These are phyloP conservation scores for Coemansia sp. DNA, from an alignment of 192 early-diverging fungal species.

Conservation along the genomic window DNA sequence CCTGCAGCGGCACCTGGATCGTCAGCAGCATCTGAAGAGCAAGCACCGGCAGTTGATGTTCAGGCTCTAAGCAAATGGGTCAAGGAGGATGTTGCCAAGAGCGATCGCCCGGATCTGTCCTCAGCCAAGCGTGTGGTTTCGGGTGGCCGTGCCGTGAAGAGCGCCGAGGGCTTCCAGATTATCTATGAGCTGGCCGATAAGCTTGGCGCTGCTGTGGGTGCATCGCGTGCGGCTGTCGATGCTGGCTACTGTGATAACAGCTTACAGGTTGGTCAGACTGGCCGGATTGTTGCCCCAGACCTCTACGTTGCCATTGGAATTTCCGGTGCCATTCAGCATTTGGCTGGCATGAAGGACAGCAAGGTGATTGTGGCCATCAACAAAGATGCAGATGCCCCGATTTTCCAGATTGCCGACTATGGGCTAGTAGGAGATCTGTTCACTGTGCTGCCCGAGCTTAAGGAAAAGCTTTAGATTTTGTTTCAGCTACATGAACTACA, in stretches of 20 bases:
- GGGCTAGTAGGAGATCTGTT: slow-evolving; percentile 95
- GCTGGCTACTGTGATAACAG: slow-evolving; percentile 95
- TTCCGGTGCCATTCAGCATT: slow-evolving; percentile 94
- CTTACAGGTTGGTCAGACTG: slow-evolving; percentile 97
- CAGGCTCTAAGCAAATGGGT: slow-evolving; percentile 71
- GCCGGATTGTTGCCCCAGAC: slow-evolving; percentile 95
- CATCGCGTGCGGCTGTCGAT: slow-evolving; percentile 96
- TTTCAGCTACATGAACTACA: too few species aligned
- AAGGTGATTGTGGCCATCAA: slow-evolving; percentile 99
- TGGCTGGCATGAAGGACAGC: slow-evolving; percentile 99
- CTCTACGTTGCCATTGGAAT: slow-evolving; percentile 95
- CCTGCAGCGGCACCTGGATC: slow-evolving; percentile 60
- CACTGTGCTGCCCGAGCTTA: slow-evolving; percentile 87
- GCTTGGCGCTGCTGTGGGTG: slow-evolving; percentile 91
- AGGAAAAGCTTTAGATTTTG: slow-evolving; percentile 68
- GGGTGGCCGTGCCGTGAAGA: slow-evolving; percentile 97
- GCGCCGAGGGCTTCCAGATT: slow-evolving; percentile 85
- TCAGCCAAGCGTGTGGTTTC: slow-evolving; percentile 85
- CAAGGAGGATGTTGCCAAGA: slow-evolving; percentile 86
- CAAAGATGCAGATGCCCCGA: slow-evolving; percentile 97
- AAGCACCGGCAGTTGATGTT: slow-evolving; percentile 63
- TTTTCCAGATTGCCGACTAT: slow-evolving; percentile 97
- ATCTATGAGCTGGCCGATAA: slow-evolving; percentile 92
- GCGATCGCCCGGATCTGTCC: slow-evolving; percentile 90
- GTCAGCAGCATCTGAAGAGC: slow-evolving; percentile 62